Base-by-base conservation (phyloP, 331 rosid species). In the Acacia concinna region DNA sequence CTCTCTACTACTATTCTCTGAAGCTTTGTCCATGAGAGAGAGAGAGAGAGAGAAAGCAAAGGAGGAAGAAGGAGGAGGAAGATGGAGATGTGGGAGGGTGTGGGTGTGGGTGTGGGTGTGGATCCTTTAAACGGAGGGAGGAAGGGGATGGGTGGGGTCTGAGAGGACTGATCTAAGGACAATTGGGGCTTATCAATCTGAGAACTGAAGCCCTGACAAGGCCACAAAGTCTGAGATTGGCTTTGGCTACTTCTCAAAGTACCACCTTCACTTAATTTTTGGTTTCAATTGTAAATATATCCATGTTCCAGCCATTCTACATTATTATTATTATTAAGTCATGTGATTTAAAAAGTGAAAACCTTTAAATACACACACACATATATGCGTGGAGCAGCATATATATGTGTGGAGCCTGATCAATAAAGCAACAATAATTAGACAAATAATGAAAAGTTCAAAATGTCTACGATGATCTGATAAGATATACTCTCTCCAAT, bases 121-220 rank as follows among this genome's bases (percentile, higher is more conserved):
- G 86, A 83, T 68, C 71, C 81, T 75, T 49, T 69, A 79, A 69
- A 75, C 85, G 68, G 52, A 74, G 34, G 70, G 82, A 25, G 6
- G 65, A 5, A 46, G 17, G 20, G 51, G 14, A 20, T 13, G 5
- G 21, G 85, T 81, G 83, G 82, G 88, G 88, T 82, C 84, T 41
- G 21, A 14, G 3, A 15, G 8, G 37, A 23, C 13, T 81, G 59
- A 81, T 88, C 75, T 65, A 54, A 75, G 84, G 85, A 81, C 88
- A 89, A 91, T 71, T 84, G 90, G 86, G 94, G 93, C 87, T 88
- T 89, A 89, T 90, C 94, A 92, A 91, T 88, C 90, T 89, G 78
- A 88, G 93, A 86, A 66, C 94, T 88, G 90, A 88, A 85, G 87
- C 25, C 87, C 91, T 91, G 94, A 91, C 97, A 89, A 86, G 68